Evolutionary conservation across 495 filamentous ascomycete genomes (phyloP).

Genomic region (Choiromyces venosus): DNA sequence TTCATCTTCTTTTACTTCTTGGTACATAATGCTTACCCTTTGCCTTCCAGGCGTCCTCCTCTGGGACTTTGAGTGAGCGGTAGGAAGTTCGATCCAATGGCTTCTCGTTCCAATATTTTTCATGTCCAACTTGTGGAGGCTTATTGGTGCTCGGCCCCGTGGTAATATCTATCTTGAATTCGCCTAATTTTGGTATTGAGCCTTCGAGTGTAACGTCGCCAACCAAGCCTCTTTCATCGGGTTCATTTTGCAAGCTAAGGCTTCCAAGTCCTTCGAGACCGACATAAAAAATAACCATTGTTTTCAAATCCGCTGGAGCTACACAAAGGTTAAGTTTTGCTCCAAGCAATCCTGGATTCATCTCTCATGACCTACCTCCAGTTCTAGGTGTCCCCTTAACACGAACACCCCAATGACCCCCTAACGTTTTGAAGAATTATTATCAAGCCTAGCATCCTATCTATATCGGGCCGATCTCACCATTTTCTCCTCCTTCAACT

Average conservation of each 20-base stretch:
- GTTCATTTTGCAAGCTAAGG: slow-evolving; percentile 31
- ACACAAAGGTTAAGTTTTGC: neutral
- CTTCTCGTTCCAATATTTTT: slow-evolving; percentile 61
- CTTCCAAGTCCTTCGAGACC: slow-evolving; percentile 60
- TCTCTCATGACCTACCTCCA: slow-evolving; percentile 46
- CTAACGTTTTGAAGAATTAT: slow-evolving; percentile 15
- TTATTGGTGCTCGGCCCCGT: slow-evolving; percentile 58
- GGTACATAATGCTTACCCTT: slow-evolving; percentile 53
- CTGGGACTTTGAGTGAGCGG: slow-evolving; percentile 60
- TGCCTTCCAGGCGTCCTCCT: slow-evolving; percentile 74
- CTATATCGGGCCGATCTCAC: slow-evolving; percentile 39
- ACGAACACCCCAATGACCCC: slow-evolving; percentile 80
- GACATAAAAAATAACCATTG: slow-evolving; percentile 72
- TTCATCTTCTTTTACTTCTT: neutral
- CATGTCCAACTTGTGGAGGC: slow-evolving; percentile 58
- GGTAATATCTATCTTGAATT: slow-evolving; percentile 76
- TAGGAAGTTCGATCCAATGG: slow-evolving; percentile 71
- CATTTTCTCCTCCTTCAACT: slow-evolving; percentile 77
- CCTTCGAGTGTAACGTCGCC: slow-evolving; percentile 72
- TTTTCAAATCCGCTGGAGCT: slow-evolving; percentile 54
- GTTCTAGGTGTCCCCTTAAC: slow-evolving; percentile 75
- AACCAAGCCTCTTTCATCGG: slow-evolving; percentile 53
- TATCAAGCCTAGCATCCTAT: neutral
- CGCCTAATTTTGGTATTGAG: slow-evolving; percentile 66
- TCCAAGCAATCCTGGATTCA: neutral